These are phyloP conservation scores for Cotoneaster glaucophyllus DNA, from an alignment of 306 rosid genomes.

Conservation along the genomic window DNA sequence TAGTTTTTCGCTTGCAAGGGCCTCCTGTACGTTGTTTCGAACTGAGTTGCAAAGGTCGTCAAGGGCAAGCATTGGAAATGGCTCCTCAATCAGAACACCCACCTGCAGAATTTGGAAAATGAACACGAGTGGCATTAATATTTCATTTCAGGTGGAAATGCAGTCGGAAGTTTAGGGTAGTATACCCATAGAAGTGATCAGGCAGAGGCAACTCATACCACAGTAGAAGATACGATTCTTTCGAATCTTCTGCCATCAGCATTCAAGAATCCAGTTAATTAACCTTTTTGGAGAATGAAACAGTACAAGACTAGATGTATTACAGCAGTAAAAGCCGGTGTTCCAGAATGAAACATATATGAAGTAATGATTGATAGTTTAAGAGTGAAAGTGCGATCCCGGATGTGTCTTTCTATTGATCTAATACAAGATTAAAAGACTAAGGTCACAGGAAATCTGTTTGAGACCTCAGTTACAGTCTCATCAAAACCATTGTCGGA, in stretches of 20 bases:
- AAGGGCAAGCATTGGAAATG: conserved; percentile 84
- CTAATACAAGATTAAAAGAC: not conserved
- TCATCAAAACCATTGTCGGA: not conserved
- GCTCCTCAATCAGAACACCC: conserved; percentile 96
- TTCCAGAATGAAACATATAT: not conserved
- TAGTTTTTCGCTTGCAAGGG: conserved; percentile 33
- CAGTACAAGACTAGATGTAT: not conserved
- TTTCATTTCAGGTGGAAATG: not conserved
- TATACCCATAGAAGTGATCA: not conserved
- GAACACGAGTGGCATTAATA: not conserved
- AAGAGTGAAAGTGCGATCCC: not conserved
- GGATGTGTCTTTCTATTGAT: not conserved
- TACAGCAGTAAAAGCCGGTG: not conserved
- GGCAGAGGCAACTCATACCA: not conserved
- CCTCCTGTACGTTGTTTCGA: conserved; percentile 54
- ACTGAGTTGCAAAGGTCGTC: conserved; percentile 62
- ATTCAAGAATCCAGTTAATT: not conserved
- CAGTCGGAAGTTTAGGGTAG: not conserved
- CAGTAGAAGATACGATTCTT: not conserved
- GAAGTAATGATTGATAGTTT: not conserved
- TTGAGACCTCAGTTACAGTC: not conserved
- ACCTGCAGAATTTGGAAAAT: conserved; percentile 34
- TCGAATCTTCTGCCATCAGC: not conserved
- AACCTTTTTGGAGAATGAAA: not conserved
- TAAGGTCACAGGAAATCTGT: not conserved